A percentile compares a stretch with the other conserved stretches of the same genome.
Conservation (phyloP, 73 alveolate species). For the Paramecium bursaria region DNA sequence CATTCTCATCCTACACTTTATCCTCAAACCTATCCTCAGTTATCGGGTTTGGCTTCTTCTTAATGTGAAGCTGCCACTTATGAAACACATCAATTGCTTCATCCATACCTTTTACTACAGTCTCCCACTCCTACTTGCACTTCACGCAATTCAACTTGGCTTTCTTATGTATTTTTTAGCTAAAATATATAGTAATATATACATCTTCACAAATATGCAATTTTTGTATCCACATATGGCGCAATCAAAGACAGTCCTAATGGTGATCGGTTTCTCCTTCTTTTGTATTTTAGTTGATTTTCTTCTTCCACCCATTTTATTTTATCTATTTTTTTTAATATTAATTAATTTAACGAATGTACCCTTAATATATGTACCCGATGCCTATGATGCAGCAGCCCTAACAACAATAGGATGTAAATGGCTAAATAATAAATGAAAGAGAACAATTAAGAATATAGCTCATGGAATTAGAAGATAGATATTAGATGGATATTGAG, state of each 20-base stretch:
- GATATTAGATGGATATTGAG: neutral
- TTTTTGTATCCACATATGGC: constrained; percentile 52
- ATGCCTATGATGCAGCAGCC: too few species aligned
- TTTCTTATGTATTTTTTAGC: constrained; percentile 21
- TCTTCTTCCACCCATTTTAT: constrained; percentile 63
- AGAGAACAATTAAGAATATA: neutral
- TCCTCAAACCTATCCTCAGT: constrained; percentile 43
- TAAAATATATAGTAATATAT: neutral
- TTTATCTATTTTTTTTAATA: neutral
- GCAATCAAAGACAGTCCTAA: constrained; percentile 46
- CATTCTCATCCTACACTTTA: too few species aligned
- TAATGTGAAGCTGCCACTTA: constrained; percentile 27
- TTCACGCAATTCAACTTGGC: constrained; percentile 45
- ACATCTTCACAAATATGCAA: constrained; percentile 51
- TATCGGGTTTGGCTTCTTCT: neutral
- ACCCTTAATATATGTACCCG: neutral
- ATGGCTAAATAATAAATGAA: constrained; percentile 4
- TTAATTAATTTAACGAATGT: constrained; percentile 4
- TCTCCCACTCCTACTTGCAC: neutral
- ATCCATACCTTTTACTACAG: constrained; percentile 38
- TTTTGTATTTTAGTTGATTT: constrained; percentile 31
- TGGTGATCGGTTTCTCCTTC: constrained; percentile 9
- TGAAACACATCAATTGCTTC: constrained; percentile 56
- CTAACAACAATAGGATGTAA: too few species aligned
- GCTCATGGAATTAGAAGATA: constrained; percentile 9